A percentile compares a stretch with the other conserved stretches of the same genome.
Conservation (phyloP, 805 yeast genomes). For the Schizosaccharomyces pombe region DNA sequence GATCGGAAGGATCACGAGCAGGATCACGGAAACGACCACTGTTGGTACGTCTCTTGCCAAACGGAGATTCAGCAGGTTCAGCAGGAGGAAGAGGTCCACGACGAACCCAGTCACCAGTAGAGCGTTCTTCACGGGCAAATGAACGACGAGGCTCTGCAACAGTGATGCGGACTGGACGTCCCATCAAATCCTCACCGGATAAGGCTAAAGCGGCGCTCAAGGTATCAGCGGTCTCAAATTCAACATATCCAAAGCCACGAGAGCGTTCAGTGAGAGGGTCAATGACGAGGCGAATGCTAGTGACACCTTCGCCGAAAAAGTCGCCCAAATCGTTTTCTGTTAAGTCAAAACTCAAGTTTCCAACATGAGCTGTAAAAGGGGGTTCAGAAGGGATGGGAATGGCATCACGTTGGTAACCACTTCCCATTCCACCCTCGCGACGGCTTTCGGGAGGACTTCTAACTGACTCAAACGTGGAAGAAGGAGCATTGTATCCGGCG, state of each 20-base stretch:
- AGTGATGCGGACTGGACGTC: constrained; percentile 44
- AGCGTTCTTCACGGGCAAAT: constrained; percentile 8
- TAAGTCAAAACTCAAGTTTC: constrained; percentile 65
- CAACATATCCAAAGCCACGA: constrained; percentile 77
- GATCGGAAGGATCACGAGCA: constrained; percentile 5
- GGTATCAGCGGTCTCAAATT: constrained; percentile 60
- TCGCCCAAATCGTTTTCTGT: constrained; percentile 30
- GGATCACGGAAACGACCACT: background rate
- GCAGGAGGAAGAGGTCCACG: constrained; percentile 28
- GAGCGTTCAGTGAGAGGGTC: constrained; percentile 42
- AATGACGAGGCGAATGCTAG: constrained; percentile 47
- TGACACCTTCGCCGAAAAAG: constrained; percentile 23
- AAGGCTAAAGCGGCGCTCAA: constrained; percentile 50
- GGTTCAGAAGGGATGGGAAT: constrained; percentile 76
- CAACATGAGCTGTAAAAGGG: constrained; percentile 76
- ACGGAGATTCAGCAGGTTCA: constrained; percentile 19
- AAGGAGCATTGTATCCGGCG: background rate
- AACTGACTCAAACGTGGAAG: background rate
- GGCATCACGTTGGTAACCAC: constrained; percentile 26
- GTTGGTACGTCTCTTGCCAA: background rate
- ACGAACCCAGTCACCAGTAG: constrained; percentile 12
- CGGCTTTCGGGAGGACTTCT: background rate
- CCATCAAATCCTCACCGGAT: constrained; percentile 46
- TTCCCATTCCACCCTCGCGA: background rate
- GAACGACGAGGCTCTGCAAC: constrained; percentile 38